phyloP scores from a whole-genome alignment of 2,329 filamentous ascomycete genomes.

The Diaporthe nobilis region DNA sequence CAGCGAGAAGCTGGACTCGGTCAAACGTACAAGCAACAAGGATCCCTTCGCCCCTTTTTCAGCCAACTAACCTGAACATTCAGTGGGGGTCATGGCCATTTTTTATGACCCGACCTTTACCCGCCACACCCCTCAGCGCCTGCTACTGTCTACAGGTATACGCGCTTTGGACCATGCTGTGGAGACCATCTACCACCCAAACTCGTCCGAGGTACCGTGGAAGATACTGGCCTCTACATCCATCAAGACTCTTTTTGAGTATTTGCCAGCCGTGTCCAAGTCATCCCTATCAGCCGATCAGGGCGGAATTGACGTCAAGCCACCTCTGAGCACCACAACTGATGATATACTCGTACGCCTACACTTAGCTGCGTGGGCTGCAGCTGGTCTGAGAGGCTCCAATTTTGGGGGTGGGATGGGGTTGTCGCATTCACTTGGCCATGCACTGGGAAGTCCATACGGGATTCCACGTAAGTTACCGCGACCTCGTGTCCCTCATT shows the following conservation, averaged over 20 bases:
- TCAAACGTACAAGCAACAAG: background rate
- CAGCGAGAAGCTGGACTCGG: background rate
- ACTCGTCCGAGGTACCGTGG: constrained; percentile 14
- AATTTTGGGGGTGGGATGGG: constrained; percentile 22
- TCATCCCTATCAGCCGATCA: background rate
- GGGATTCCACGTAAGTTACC: background rate
- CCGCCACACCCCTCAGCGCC: background rate
- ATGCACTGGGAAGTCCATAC: background rate
- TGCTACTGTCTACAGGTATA: background rate
- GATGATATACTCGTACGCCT: constrained; percentile 6
- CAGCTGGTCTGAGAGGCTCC: constrained; percentile 20
- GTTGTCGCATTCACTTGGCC: constrained; percentile 14
- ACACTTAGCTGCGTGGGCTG: constrained; percentile 4
- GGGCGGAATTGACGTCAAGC: background rate
- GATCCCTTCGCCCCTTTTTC: too few relatives aligned
- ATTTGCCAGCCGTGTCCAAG: background rate
- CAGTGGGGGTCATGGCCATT: background rate
- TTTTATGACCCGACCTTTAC: constrained; percentile 1
- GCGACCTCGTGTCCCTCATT: background rate
- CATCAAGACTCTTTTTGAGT: background rate
- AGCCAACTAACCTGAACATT: background rate
- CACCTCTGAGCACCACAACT: background rate
- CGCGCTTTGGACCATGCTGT: constrained; percentile 12
- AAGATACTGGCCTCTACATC: constrained; percentile 5
- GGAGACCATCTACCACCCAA: constrained; percentile 8